phyloP scores from a whole-genome alignment of 2,329 filamentous ascomycete genomes.

The Penicillium sp. region DNA sequence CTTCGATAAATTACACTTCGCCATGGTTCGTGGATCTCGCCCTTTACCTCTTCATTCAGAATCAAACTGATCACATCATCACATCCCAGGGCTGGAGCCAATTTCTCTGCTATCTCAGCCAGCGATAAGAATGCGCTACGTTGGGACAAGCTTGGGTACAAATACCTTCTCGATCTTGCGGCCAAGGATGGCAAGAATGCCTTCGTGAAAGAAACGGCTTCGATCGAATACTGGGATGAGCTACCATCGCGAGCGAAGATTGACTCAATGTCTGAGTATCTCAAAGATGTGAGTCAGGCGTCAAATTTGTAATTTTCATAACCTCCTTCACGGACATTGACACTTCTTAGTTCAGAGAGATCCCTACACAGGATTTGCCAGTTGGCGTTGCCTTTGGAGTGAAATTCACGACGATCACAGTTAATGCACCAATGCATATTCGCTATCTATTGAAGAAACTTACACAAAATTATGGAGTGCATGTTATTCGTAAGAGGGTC shows the following conservation, averaged over 20 bases:
- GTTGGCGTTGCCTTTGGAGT: slow-evolving; percentile 35
- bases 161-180: slow-evolving; percentile 38
- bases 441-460: slow-evolving; percentile 30
- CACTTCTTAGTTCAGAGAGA: slow-evolving; percentile 11
- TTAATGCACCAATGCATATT: slow-evolving; percentile 40
- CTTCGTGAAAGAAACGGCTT: slow-evolving; percentile 31
- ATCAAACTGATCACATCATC: not conserved
- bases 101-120: slow-evolving; percentile 47
- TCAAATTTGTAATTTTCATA: too few relatives aligned
- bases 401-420: slow-evolving; percentile 37
- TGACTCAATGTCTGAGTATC: slow-evolving; percentile 40
- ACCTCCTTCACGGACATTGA: not conserved
- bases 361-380: slow-evolving; percentile 31
- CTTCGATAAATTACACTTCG: slow-evolving; percentile 40
- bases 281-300: slow-evolving; percentile 35
- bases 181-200: slow-evolving; percentile 35
- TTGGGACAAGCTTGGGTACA: slow-evolving; percentile 44
- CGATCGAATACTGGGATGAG: slow-evolving; percentile 44
- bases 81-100: slow-evolving; percentile 41
- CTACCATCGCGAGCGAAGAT: slow-evolving; percentile 42
- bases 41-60: not conserved
- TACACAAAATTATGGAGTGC: slow-evolving; percentile 2
- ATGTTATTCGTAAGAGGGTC: not conserved
- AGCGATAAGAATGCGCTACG: slow-evolving; percentile 42
- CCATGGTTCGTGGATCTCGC: slow-evolving; percentile 34